Base-by-base conservation (phyloP, 371 early-diverging fungal species). In the Syncephalastrum sp. region DNA sequence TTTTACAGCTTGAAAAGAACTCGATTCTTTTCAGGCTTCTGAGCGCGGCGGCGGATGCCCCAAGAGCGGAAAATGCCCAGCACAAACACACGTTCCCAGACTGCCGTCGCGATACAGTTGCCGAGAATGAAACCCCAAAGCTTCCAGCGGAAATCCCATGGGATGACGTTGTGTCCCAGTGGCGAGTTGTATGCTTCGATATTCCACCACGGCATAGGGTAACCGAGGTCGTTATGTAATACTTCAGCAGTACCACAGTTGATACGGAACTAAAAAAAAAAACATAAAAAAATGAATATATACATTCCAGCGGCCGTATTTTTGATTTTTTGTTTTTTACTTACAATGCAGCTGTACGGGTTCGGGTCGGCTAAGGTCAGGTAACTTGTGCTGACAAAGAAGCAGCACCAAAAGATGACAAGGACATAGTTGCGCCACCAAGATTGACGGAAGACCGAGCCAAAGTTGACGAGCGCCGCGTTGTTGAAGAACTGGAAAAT, bases 381-480 rank as follows among this genome's bases (percentile, higher is more conserved):
- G 46, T 69, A 72, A 46, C 85, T 84, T 5, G 87, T 68, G 38
- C 79, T 53, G 4, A 73, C 57, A 45, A 88, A 66, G 60, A 88
- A 79, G 25, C 64, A 60, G 38, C 67, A 61, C 64, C 81, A 89
- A 38, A 86, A 57, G 38, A 71, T 54, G 13, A 84, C 72, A 52
- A 89, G 76, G n/a, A 79, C 47, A 65, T 81, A 82, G 62, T 91
- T 90, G 43, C 77, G 63, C 59, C 67, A 72, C 80, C 84, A 88
- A 1, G 82, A 70, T 38, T 67, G 67, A 14, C 91, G 77, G 75
- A 81, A 90, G 38, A 70, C 68, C 45, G 71, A 68, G 17, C 91
- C 91, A 64, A 86, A 82, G 66, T 85, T 89, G 72, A 86, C 85
- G 27, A 83, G 71, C 21, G 82, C 85, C 8, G 82, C 87, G 15